Evolutionary conservation across 179 eudicot species (phyloP).

Genomic region (Gypsophila paniculata): DNA sequence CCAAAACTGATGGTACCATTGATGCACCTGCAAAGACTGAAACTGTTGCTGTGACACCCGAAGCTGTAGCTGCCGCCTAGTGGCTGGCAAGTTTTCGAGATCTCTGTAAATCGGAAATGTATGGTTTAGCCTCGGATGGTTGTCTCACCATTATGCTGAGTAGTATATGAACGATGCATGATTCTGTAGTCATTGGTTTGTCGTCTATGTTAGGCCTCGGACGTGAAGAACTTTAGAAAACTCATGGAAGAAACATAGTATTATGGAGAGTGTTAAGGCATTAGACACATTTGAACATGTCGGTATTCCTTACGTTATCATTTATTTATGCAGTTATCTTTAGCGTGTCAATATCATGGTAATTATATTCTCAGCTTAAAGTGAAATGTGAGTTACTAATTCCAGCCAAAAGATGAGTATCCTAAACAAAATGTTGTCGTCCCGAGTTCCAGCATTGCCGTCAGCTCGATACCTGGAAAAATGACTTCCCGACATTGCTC

Average conservation of each 20-base stretch:
- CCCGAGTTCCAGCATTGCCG: not conserved
- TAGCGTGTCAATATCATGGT: not conserved
- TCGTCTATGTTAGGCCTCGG: not conserved
- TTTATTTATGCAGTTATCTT: not conserved
- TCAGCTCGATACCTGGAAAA: too few species aligned
- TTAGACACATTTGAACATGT: not conserved
- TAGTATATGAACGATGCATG: not conserved
- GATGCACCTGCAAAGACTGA: constrained; percentile 19
- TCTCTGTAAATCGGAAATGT: constrained; percentile 8
- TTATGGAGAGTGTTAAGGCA: constrained; percentile 2
- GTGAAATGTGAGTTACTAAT: too few species aligned
- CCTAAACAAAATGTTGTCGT: not conserved
- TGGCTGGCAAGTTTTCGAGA: not conserved
- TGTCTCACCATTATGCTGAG: not conserved
- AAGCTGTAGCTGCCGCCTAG: constrained; percentile 42
- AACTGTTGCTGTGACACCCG: constrained; percentile 23
- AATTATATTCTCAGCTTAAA: too few species aligned
- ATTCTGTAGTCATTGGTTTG: not conserved
- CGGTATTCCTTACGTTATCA: not conserved
- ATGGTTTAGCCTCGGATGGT: constrained; percentile 7
- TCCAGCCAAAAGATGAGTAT: too few species aligned
- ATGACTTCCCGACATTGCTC: not conserved
- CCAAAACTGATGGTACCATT: constrained; percentile 21
- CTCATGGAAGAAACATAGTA: not conserved
- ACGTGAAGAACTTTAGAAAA: not conserved